These are phyloP conservation scores for Phytophthora melonis DNA, from an alignment of 352 stramenopile species.

Conservation along the genomic window DNA sequence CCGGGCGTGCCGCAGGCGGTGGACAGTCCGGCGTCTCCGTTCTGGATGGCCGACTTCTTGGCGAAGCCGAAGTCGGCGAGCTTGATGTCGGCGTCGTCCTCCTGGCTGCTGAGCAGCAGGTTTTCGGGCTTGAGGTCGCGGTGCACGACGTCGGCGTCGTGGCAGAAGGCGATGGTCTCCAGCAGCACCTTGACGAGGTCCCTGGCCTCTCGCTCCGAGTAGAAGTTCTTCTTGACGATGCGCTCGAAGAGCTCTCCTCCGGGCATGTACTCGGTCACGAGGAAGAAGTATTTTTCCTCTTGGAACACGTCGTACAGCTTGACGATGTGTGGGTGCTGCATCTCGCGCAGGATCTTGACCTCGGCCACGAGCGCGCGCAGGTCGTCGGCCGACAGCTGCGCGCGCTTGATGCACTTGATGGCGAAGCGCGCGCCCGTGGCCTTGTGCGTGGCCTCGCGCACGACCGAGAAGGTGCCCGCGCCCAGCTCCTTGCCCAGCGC, in stretches of 20 bases:
- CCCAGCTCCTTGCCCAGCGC: conserved; percentile 76
- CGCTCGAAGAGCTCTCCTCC: conserved; percentile 88
- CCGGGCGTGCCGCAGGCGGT: conserved; percentile 80
- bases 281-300: conserved; percentile 94
- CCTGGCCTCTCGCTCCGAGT: conserved; percentile 81
- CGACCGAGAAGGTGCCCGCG: conserved; percentile 76
- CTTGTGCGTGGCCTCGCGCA: conserved; percentile 66
- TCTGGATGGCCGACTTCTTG: conserved; percentile 71
- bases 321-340: conserved; percentile 92
- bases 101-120: conserved; percentile 85
- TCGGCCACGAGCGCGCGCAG: conserved; percentile 82
- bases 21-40: conserved; percentile 53
- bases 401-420: conserved; percentile 92
- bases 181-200: conserved; percentile 85
- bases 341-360: conserved; percentile 80
- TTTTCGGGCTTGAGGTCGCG: conserved; percentile 98
- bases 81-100: conserved; percentile 87
- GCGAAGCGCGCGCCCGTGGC: conserved; percentile 58
- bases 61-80: conserved; percentile 87
- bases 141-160: conserved; percentile 91
- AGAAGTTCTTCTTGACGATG: conserved; percentile 91
- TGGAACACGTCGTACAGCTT: conserved; percentile 92
- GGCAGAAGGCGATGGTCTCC: conserved; percentile 87
- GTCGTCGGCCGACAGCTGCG: conserved; percentile 69
- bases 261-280: conserved; percentile 97